Evolutionary conservation across 306 rosid genomes (phyloP), one percentile per base, ranked within the genome.

Genomic region (Rubus parviflorus): DNA sequence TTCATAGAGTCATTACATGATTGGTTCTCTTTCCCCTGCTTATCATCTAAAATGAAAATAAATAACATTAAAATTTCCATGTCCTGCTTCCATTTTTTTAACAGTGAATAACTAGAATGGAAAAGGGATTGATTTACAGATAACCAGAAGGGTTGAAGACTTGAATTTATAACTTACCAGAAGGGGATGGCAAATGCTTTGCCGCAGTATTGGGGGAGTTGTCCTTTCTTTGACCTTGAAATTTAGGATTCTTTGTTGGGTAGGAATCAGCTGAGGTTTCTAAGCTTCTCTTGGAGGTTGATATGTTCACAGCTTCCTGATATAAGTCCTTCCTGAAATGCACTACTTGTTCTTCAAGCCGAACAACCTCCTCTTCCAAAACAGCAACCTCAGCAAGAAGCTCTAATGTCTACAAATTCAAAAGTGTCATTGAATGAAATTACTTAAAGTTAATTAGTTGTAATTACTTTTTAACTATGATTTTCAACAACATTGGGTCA

Each of bases 381-480:
- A 96, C 97, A 7, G 99, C 99, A 77, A 96, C 97, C 80, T 96
- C 99, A 0, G 98, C 99, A 65, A 92, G 84, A 83, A 96, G 96
- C 62, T 88, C 97, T 25, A 96, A 78, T 68, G 87, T 92, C 99
- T 95, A 69, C 49, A 23, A 63, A 68, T 45, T 66, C 40, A 3
- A 60, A 81, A 84, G 67, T 37, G 57, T 40, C 76, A 8, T 53
- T 57, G 84, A 65, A 73, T 65, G 75, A 22, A 72, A 53, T 43
- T 68, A 41, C 62, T 19, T 37, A 30, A 53, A 62, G 25, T 14
- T 66, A 13, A 23, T 48, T 23, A 51, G 17, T 41, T 37, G 58
- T 4, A 60, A 60, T 51, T 65, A 51, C 23, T 67, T 75, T 62
- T 3, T 6, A 17, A 6, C 43, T 14, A 62, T 15, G 20, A 62